Percentiles rank a stretch among this genome's conserved stretches.
Evolutionary conservation across 2,329 filamentous ascomycete species (phyloP).

Genomic region (Amauroascus verrucosus): DNA sequence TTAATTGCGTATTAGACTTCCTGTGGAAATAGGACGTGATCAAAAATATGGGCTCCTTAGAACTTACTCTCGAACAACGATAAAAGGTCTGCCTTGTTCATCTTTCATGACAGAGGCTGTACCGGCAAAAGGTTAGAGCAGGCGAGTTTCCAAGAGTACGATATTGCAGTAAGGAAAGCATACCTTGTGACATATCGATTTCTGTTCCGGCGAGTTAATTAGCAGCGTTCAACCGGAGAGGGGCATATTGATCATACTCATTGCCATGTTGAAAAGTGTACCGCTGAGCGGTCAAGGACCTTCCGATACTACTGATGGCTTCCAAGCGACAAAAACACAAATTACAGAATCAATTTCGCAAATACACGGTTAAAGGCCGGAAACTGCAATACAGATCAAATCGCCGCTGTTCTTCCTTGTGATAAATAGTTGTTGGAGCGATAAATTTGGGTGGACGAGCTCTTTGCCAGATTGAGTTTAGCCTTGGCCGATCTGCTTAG

Average conservation of each 20-base stretch:
- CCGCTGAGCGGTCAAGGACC: constrained; percentile 18
- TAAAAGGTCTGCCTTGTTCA: constrained; percentile 94
- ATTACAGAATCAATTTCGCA: neutral
- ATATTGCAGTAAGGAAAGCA: neutral
- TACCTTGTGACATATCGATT: constrained; percentile 42
- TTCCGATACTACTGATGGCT: neutral
- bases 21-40: neutral
- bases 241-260: constrained; percentile 36
- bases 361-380: neutral
- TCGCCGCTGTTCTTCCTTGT: neutral
- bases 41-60: neutral
- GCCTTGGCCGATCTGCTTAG: neutral
- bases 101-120: constrained; percentile 77
- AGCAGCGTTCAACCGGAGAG: constrained; percentile 24
- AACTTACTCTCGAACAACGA: constrained; percentile 90
- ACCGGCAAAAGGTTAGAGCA: constrained; percentile 13
- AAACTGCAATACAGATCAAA: neutral
- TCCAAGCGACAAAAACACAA: neutral
- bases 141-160: neutral
- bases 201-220: constrained; percentile 27
- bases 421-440: neutral
- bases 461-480: constrained; percentile 7
- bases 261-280: constrained; percentile 37
- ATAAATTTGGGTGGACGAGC: constrained; percentile 9
- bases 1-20: constrained; percentile 12